Evolutionary conservation across 208 protist genomes (phyloP), one percentile per base, ranked within the genome.

Genomic region (Leishmania lainsoni): DNA sequence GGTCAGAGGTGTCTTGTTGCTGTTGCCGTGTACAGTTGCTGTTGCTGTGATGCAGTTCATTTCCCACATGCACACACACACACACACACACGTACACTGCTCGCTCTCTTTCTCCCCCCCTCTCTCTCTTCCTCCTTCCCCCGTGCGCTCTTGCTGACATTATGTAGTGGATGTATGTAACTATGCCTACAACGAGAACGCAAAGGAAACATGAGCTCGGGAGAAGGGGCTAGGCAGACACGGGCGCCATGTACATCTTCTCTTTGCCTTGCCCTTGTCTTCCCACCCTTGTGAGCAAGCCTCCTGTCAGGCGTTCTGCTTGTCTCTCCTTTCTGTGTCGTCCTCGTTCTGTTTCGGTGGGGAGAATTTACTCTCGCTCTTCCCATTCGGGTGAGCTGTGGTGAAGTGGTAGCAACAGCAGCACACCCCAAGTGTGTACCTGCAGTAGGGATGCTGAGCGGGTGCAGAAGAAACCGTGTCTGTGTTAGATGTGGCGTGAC

Each of bases 101-200:
- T 61, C 56, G 56, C 42, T 45, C 42, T 45, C 42, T 45, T 45
- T 45, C 42, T 45, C 42, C 42, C 42, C 42, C 42, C 51, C 22
- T 29, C 66, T 49, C 39, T 29, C 5, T 14, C 51, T n/a, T n/a
- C 14, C 39, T 45, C 29, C 65, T 6, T 26, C 32, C 5, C 65
- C 12, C 22, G 29, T n/a, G 66, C 20, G 20, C 5, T 1, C 9
- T 49, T 42, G 3, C 63, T 16, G 14, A 39, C 63, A 68, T 42
- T 26, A 49, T 71, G 48, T 45, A 16, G 69, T 35, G 48, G 54
- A 8, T 45, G 42, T 51, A 73, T 73, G 69, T 73, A 73, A 73
- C 35, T 22, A 73, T 54, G n/a, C 63, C 63, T 69, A 45, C 10
- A 69, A 45, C n/a, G n/a, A 20, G 29, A 20, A 68, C 14, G 6